Conservation (phyloP, 2,329 filamentous ascomycete genomes). For the Leptodontidium sp. region DNA sequence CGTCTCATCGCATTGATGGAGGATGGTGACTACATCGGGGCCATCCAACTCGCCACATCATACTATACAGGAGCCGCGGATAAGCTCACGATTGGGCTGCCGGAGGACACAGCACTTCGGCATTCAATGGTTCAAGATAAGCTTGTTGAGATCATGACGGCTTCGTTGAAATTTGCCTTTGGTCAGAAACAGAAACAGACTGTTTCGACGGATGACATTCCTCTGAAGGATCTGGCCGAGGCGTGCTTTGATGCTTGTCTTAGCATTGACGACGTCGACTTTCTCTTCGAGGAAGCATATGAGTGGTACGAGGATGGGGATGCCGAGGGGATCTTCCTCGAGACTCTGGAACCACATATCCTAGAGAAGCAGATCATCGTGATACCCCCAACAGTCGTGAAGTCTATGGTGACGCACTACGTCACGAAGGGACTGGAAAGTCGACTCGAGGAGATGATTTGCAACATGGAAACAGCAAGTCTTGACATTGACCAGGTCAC, state of each 20-base stretch:
- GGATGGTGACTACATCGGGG: conserved; percentile 91
- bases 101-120: conserved; percentile 79
- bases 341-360: conserved; percentile 88
- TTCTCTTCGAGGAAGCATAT: conserved; percentile 90
- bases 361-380: conserved; percentile 77
- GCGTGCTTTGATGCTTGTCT: conserved; percentile 86
- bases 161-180: conserved; percentile 90
- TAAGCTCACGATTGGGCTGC: conserved; percentile 91
- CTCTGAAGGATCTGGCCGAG: conserved; percentile 80
- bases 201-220: conserved; percentile 51
- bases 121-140: conserved; percentile 88
- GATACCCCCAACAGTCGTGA: conserved; percentile 84
- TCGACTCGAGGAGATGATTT: conserved; percentile 91
- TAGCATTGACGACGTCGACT: conserved; percentile 79
- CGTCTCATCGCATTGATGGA: conserved; percentile 94
- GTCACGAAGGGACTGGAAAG: conserved; percentile 77
- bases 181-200: conserved; percentile 64
- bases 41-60: conserved; percentile 87
- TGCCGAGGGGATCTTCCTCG: conserved; percentile 79
- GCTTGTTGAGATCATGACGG: conserved; percentile 90
- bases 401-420: conserved; percentile 84
- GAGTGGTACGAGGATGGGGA: conserved; percentile 85
- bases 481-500: conserved; percentile 96
- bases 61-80: conserved; percentile 94
- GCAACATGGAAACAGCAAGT: conserved; percentile 87